These are phyloP conservation scores for Spinacia oleracea DNA, from an alignment of 179 eudicot species.

Conservation along the genomic window DNA sequence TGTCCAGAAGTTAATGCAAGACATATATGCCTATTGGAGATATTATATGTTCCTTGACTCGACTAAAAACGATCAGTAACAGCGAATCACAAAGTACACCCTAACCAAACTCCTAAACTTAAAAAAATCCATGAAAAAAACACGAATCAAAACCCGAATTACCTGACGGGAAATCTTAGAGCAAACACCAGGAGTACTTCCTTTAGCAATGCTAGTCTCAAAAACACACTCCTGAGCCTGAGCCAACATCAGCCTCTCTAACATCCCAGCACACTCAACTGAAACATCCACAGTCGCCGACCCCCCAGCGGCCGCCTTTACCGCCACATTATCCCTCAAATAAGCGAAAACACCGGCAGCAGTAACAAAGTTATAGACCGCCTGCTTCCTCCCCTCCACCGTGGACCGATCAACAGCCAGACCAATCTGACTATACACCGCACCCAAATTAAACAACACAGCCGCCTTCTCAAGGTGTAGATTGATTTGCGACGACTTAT, in stretches of 20 bases:
- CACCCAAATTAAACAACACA: slow-evolving; percentile 84
- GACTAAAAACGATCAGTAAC: neutral
- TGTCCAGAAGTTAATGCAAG: too few species aligned
- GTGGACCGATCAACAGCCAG: slow-evolving; percentile 58
- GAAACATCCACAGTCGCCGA: slow-evolving; percentile 72
- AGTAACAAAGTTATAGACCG: slow-evolving; percentile 60
- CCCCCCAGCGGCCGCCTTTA: slow-evolving; percentile 73
- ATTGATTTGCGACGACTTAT: slow-evolving; percentile 73
- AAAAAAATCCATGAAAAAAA: neutral
- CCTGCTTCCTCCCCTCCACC: slow-evolving; percentile 78
- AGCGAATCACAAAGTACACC: neutral
- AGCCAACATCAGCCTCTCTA: slow-evolving; percentile 94
- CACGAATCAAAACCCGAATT: neutral
- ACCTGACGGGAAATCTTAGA: slow-evolving; percentile 95
- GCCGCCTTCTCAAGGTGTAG: slow-evolving; percentile 95
- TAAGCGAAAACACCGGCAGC: slow-evolving; percentile 90
- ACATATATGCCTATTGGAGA: too few species aligned
- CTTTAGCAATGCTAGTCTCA: slow-evolving; percentile 79
- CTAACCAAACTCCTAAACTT: neutral
- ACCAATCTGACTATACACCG: slow-evolving; percentile 87
- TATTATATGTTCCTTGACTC: too few species aligned
- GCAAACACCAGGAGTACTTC: slow-evolving; percentile 87
- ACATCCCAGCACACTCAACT: slow-evolving; percentile 94
- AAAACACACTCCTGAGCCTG: slow-evolving; percentile 97
- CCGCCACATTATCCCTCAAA: slow-evolving; percentile 74